These are phyloP conservation scores for Penicillium samsonianum DNA, from an alignment of 495 filamentous ascomycete genomes.

Conservation along the genomic window DNA sequence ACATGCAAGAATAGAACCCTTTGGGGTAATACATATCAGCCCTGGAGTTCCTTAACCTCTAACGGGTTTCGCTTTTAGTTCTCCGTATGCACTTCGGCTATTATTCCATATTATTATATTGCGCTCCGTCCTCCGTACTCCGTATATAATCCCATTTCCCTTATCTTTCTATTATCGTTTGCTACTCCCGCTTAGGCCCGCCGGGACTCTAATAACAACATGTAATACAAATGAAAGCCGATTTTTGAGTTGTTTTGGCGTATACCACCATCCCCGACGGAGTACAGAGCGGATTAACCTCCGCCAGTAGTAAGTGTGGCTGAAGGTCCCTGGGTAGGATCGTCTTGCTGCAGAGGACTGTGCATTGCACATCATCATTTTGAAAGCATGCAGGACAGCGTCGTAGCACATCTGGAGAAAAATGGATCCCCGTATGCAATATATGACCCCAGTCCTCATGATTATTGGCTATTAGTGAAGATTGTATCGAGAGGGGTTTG, in stretches of 20 bases:
- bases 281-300: constrained; percentile 18
- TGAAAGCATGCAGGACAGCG: constrained; percentile 8
- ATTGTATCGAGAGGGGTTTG: constrained; percentile 4
- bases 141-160: background rate
- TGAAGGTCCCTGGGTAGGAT: constrained; percentile 11
- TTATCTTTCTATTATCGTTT: background rate
- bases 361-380: constrained; percentile 29
- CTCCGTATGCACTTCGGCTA: background rate
- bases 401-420: constrained; percentile 9
- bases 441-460: constrained; percentile 1
- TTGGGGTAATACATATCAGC: background rate
- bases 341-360: constrained; percentile 16
- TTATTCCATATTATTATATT: background rate
- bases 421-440: constrained; percentile 10
- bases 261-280: constrained; percentile 5
- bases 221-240: constrained; percentile 6
- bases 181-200: constrained; percentile 1
- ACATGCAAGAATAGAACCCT: constrained; percentile 9
- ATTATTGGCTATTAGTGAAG: constrained; percentile 5
- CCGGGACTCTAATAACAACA: background rate
- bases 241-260: constrained; percentile 7
- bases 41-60: background rate
- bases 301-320: constrained; percentile 6
- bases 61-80: constrained; percentile 3
- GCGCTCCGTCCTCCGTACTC: background rate